Percentiles rank a stretch among this genome's conserved stretches.
phyloP scores from a whole-genome alignment of 108 stramenopile genomes.

The Chaetoceros muelleri region DNA sequence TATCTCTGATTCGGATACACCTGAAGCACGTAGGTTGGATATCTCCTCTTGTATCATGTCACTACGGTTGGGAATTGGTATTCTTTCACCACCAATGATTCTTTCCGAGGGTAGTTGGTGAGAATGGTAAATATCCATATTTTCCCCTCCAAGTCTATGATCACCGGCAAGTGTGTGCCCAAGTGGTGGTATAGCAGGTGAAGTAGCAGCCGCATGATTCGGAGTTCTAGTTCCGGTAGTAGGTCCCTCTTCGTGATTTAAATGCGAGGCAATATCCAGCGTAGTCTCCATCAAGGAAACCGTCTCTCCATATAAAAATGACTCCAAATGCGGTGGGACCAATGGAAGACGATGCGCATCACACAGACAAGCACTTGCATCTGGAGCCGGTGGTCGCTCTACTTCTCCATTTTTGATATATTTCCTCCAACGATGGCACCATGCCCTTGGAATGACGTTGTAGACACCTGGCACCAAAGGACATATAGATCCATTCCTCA shows the following conservation, averaged over 20 bases:
- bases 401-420: conserved; percentile 83
- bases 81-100: conserved; percentile 3
- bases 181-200: conserved; percentile 5
- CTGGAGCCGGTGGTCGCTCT: conserved; percentile 49
- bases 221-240: not conserved
- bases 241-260: conserved; percentile 1
- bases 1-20: conserved; percentile 41
- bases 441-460: conserved; percentile 55
- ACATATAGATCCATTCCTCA: conserved; percentile 9
- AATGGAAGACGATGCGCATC: conserved; percentile 67
- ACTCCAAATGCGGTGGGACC: conserved; percentile 68
- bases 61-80: not conserved
- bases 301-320: conserved; percentile 55
- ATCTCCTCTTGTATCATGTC: conserved; percentile 25
- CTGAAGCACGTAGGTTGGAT: conserved; percentile 47
- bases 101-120: not conserved
- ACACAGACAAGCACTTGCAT: conserved; percentile 56
- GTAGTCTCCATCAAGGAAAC: conserved; percentile 27
- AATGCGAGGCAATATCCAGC: not conserved
- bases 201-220: too few relatives aligned
- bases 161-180: not conserved
- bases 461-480: conserved; percentile 58
- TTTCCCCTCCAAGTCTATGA: not conserved
- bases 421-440: conserved; percentile 73
- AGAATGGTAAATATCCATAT: conserved; percentile 1